Evolutionary conservation across 116 monocot species (phyloP), one percentile per base, ranked within the genome.

Genomic region (Dioscorea cayenensis): DNA sequence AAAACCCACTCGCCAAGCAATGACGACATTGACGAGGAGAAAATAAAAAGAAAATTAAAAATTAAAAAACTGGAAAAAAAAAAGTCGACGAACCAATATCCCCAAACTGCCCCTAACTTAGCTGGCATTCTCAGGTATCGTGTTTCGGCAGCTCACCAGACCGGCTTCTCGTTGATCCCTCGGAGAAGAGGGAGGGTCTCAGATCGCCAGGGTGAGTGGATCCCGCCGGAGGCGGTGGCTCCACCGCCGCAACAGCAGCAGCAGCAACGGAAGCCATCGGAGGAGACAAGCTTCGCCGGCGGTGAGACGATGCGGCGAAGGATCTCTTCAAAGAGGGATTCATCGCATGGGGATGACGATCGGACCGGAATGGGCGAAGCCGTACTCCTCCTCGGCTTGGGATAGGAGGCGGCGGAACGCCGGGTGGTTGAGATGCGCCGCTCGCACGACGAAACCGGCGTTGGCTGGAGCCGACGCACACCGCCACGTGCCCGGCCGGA

Each of bases 371-470:
- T 9, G 64, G n/a, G 73, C 36, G 80, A 85, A 85, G 21, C 85
- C 85, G 68, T 70, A 85, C 77, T 83, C 82, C 82, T 89, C 88
- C 80, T 82, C 89, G 0, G 82, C 79, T 64, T 76, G 69, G 16
- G 70, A 68, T 4, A 89, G 80, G 5, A 89, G 85, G 28, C 75
- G 51, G 48, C 67, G 72, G 85, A 89, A 89, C 19, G 63, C 69
- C 22, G 89, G 89, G 73, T 89, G 89, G 77, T 85, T 89, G 16
- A 89, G 85, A 71, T 85, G 73, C 55, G 85, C 62, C 28, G 83
- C 68, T 4, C 71, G 77, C 35, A 89, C 83, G 11, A 89, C 76
- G 72, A 83, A 83, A 89, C 28, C 89, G 72, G 18, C 80, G 74
- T 17, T 65, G 52, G 21, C 35, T 63, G 51, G 67, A 69, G 25